Base-by-base conservation (phyloP, 1,139 yeast genomes). In the Yamadazyma kanchanaburiensis region DNA sequence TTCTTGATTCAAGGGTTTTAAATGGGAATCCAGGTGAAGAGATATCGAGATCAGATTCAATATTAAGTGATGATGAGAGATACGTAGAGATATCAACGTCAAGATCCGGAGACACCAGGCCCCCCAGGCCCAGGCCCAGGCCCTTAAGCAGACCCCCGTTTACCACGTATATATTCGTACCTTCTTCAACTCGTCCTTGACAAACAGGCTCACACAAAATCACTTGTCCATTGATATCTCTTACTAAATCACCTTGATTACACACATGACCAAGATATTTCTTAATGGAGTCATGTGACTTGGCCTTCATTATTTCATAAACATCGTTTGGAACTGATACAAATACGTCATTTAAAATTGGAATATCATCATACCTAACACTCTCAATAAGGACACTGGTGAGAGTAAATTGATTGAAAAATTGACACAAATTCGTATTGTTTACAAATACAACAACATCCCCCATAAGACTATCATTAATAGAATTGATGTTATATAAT, bases 131-230 rank as follows among this genome's bases (percentile, higher is more conserved):
- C n/a, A n/a, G n/a, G n/a, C n/a, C n/a, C n/a, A n/a, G n/a, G n/a
- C n/a, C n/a, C n/a, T n/a, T n/a, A n/a, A n/a, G n/a, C n/a, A n/a
- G n/a, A 18, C 20, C 20, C 20, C 9, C 7, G 20, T 18, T 10
- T 12, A 79, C 70, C 28, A 82, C 55, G 2, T 78, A 69, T n/a
- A 82, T 58, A 16, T 60, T 60, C 0, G 87, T 77, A 6, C 47
- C 46, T 2, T 39, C 40, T 22, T 53, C 53, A 3, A 70, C 53
- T n/a, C 52, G 43, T 1, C 95, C 95, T 49, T 83, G 94, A 25
- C 74, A 74, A 1, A 77, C 67, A 1, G 95, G 94, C 42, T 83
- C 94, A 49, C 88, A 75, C 20, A 80, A 67, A 6, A 73, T 51
- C 4, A 84, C 70, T 6, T 46, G 47, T 3, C 80, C 83, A 42